Evolutionary conservation across 2,329 filamentous ascomycete genomes (phyloP), one percentile per base, ranked within the genome.

Genomic region (Penicillium sp.): DNA sequence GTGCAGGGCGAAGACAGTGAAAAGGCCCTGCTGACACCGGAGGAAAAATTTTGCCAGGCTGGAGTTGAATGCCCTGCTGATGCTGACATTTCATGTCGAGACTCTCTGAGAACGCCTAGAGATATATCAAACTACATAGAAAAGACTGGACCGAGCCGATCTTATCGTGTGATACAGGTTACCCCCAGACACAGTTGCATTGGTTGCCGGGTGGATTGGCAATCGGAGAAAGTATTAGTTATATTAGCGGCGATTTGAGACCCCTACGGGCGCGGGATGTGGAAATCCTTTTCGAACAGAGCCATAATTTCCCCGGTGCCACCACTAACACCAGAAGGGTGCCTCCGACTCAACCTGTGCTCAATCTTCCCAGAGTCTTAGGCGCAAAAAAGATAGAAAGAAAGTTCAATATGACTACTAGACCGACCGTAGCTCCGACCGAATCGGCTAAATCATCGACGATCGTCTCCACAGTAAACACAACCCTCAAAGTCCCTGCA

Each of bases 341-440:
- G 33, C 6, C 7, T 15, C 15, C 20, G 20, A 23, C 20, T 23
- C 15, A 18, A 18, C 15, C 15, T 18, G 15, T 18, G 15, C 15
- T 18, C 15, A 18, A 18, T 18, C 15, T 18, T 15, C 15, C 32
- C 32, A 33, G 32, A 18, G 8, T 18, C 38, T 27, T 12, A 20
- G 27, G 28, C 32, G 29, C 38, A 28, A 37, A 35, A 1, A 28
- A 28, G 27, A 20, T 23, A 23, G 1, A 37, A 13, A 39, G 42
- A 47, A 47, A 43, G 29, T 6, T 44, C 33, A 28, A 3, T 9
- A 28, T 9, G 27, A 10, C 27, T 9, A 28, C 38, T 51, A 47
- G 49, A 25, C 27, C 43, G 43, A 23, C 35, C 35, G 28, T 50
- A 50, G 40, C 20, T n/a, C n/a, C 20, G 41, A 48, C 45, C 42